Percentiles rank a stretch among this genome's conserved stretches.
These are phyloP conservation scores for Neurospora sp. DNA, from an alignment of 495 filamentous ascomycete species.

Conservation along the genomic window DNA sequence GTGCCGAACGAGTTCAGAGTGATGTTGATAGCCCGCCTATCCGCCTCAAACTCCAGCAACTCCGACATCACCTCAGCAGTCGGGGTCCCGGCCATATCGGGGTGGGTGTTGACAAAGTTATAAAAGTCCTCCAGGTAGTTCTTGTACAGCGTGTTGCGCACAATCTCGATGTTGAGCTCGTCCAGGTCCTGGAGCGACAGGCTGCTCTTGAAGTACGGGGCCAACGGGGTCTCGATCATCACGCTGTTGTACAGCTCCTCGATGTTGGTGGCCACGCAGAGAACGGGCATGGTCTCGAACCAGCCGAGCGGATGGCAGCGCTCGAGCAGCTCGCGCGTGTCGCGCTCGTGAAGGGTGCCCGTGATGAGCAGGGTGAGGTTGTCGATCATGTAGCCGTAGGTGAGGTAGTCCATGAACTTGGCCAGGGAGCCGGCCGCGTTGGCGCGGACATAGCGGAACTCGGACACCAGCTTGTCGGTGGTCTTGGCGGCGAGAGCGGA, in stretches of 20 bases:
- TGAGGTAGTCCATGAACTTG: slow-evolving; percentile 93
- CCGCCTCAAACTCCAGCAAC: slow-evolving; percentile 92
- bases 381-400: slow-evolving; percentile 99
- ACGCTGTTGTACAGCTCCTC: slow-evolving; percentile 98
- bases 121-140: slow-evolving; percentile 98
- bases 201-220: slow-evolving; percentile 92
- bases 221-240: slow-evolving; percentile 89
- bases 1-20: slow-evolving; percentile 98
- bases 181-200: slow-evolving; percentile 93
- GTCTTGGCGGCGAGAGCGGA: slow-evolving; percentile 89
- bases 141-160: slow-evolving; percentile 98
- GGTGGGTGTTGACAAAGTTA: slow-evolving; percentile 75
- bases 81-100: slow-evolving; percentile 77
- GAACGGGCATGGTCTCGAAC: slow-evolving; percentile 98
- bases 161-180: slow-evolving; percentile 98
- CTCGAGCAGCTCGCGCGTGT: slow-evolving; percentile 91
- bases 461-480: slow-evolving; percentile 93
- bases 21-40: slow-evolving; percentile 96
- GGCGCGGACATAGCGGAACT: slow-evolving; percentile 91
- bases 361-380: slow-evolving; percentile 98
- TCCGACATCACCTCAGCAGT: slow-evolving; percentile 91
- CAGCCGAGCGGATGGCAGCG: slow-evolving; percentile 94
- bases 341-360: slow-evolving; percentile 92
- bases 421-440: slow-evolving; percentile 84
- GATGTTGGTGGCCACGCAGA: slow-evolving; percentile 95